phyloP scores from a whole-genome alignment of 2,329 filamentous ascomycete species.

The Beauveria sp. region DNA sequence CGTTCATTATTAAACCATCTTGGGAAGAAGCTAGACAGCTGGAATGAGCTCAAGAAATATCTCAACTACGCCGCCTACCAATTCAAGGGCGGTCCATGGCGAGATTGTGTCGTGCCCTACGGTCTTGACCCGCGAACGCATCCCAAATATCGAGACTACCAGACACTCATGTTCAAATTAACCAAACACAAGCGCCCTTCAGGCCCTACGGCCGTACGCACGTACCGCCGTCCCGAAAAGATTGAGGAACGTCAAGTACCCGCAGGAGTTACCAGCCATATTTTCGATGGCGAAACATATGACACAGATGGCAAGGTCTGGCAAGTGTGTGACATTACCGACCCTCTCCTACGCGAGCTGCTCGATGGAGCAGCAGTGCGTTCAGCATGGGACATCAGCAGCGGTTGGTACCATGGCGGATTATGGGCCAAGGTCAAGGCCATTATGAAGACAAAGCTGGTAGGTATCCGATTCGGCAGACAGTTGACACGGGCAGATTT shows the following conservation, averaged over 20 bases:
- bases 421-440: slow-evolving; percentile 76
- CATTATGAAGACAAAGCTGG: slow-evolving; percentile 82
- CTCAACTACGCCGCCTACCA: slow-evolving; percentile 84
- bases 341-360: slow-evolving; percentile 62
- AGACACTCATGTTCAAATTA: slow-evolving; percentile 82
- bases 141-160: slow-evolving; percentile 71
- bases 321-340: slow-evolving; percentile 88
- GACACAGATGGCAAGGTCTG: slow-evolving; percentile 80
- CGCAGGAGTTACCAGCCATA: slow-evolving; percentile 46
- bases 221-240: slow-evolving; percentile 23
- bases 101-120: slow-evolving; percentile 77
- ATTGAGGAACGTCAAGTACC: slow-evolving; percentile 26
- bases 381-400: slow-evolving; percentile 50
- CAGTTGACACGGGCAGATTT: slow-evolving; percentile 35
- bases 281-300: slow-evolving; percentile 74
- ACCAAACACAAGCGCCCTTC: slow-evolving; percentile 40
- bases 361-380: slow-evolving; percentile 57
- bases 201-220: slow-evolving; percentile 26
- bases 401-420: slow-evolving; percentile 81
- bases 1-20: slow-evolving; percentile 73
- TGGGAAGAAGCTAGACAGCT: slow-evolving; percentile 39
- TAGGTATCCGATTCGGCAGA: slow-evolving; percentile 52
- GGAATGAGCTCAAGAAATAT: slow-evolving; percentile 60
- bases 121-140: slow-evolving; percentile 78
- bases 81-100: slow-evolving; percentile 87